phyloP scores from a whole-genome alignment of 768 basidiomycete species.

The Tulasnella sp. region DNA sequence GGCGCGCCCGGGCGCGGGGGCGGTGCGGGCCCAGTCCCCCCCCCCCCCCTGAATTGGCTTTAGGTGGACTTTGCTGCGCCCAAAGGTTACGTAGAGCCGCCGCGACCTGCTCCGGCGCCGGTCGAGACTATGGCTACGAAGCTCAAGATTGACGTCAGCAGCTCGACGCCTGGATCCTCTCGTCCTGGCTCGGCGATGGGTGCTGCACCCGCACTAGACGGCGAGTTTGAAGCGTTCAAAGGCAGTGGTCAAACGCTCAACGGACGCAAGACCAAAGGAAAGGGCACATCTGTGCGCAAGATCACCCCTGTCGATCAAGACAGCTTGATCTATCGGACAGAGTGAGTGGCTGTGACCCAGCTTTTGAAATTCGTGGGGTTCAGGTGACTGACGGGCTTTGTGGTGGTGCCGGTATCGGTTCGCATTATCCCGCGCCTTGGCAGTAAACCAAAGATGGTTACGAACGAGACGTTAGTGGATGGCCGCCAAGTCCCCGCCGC shows the following conservation, averaged over 20 bases:
- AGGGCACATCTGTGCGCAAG: constrained; percentile 80
- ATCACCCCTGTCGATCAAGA: constrained; percentile 71
- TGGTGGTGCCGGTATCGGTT: background rate
- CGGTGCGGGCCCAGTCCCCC: too few species aligned
- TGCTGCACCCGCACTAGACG: background rate
- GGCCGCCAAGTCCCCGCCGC: constrained; percentile 82
- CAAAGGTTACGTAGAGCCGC: constrained; percentile 90
- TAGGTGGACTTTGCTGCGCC: constrained; percentile 91
- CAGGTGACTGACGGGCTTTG: constrained; percentile 30
- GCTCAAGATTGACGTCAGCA: constrained; percentile 87
- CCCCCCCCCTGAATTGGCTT: background rate
- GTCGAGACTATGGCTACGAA: constrained; percentile 94
- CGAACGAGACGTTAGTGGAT: constrained; percentile 69
- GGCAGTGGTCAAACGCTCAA: constrained; percentile 88
- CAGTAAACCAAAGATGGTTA: constrained; percentile 80
- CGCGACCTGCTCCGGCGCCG: constrained; percentile 74
- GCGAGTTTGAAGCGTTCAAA: constrained; percentile 76
- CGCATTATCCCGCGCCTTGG: constrained; percentile 9
- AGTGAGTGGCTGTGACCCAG: constrained; percentile 52
- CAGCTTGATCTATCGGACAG: constrained; percentile 87
- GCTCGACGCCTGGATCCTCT: constrained; percentile 80
- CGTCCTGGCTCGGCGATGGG: constrained; percentile 68
- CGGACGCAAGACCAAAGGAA: constrained; percentile 92
- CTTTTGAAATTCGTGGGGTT: constrained; percentile 1
- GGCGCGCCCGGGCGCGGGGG: too few species aligned